Conservation (phyloP, 2,329 filamentous ascomycete genomes). For the Alternaria atra region DNA sequence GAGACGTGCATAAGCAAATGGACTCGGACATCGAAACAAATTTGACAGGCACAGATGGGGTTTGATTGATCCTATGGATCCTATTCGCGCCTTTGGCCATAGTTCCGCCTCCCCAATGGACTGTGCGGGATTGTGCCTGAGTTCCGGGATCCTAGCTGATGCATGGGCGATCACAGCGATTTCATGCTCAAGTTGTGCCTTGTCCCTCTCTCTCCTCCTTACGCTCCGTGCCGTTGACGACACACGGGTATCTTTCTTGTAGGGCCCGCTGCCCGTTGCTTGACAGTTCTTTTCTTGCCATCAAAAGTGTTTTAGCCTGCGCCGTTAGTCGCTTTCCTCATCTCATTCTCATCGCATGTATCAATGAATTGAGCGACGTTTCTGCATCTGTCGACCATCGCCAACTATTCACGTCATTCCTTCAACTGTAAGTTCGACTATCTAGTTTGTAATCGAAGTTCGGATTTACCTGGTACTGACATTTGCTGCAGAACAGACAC, state of each 20-base stretch:
- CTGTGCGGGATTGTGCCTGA: slow-evolving; percentile 42
- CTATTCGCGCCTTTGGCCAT: slow-evolving; percentile 37
- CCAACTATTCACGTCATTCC: slow-evolving; percentile 1
- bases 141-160: slow-evolving; percentile 34
- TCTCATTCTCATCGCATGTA: slow-evolving; percentile 8
- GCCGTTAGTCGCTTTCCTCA: slow-evolving; percentile 22
- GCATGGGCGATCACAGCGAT: slow-evolving; percentile 44
- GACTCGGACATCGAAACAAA: slow-evolving; percentile 40
- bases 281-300: slow-evolving; percentile 18
- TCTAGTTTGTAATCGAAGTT: background rate
- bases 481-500: slow-evolving; percentile 1
- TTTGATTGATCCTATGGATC: slow-evolving; percentile 21
- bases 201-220: slow-evolving; percentile 33
- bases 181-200: slow-evolving; percentile 42
- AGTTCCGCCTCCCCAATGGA: slow-evolving; percentile 41
- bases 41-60: slow-evolving; percentile 40
- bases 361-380: slow-evolving; percentile 11
- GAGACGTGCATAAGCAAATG: slow-evolving; percentile 44
- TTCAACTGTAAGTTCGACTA: slow-evolving; percentile 23
- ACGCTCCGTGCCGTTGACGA: slow-evolving; percentile 41
- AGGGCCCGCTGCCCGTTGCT: slow-evolving; percentile 19
- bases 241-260: slow-evolving; percentile 31
- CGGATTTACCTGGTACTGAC: slow-evolving; percentile 16
- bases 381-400: background rate
- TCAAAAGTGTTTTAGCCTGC: slow-evolving; percentile 21